Conservation (phyloP, 2,329 filamentous ascomycete genomes). For the Hypoxylon sp. region DNA sequence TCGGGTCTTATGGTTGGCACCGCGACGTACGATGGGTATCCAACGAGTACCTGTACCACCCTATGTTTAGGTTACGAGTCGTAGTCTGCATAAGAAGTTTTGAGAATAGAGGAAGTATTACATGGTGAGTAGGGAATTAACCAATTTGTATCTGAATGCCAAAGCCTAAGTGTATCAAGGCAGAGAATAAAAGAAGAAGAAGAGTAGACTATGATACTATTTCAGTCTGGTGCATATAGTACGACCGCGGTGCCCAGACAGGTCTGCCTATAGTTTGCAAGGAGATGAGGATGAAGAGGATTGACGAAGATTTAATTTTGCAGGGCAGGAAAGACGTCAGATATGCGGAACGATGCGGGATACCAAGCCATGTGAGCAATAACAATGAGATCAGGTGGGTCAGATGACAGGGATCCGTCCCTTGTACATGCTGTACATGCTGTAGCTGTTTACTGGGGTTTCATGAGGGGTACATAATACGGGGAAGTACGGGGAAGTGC, state of each 20-base stretch:
- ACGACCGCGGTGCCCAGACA: neutral
- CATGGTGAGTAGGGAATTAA: neutral
- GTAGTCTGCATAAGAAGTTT: neutral
- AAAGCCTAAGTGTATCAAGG: neutral
- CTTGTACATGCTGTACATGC: neutral
- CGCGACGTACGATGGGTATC: neutral
- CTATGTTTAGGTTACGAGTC: neutral
- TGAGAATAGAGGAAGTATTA: neutral
- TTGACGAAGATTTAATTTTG: constrained; percentile 1
- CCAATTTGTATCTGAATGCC: neutral
- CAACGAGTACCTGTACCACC: neutral
- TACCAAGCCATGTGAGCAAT: constrained; percentile 40
- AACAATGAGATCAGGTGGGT: constrained; percentile 36
- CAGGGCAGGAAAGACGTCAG: constrained; percentile 29
- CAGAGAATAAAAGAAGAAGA: neutral
- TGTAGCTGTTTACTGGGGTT: constrained; percentile 10
- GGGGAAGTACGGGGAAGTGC: constrained; percentile 7
- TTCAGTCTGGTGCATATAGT: neutral
- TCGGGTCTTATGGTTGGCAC: constrained; percentile 2
- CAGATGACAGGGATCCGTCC: constrained; percentile 16
- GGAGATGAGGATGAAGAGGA: constrained; percentile 2
- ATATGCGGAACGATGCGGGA: constrained; percentile 31
- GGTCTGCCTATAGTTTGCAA: neutral
- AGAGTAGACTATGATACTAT: neutral
- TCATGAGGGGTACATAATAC: constrained; percentile 29